These are phyloP conservation scores for Blastosporella zonata DNA, from an alignment of 1,284 basidiomycete genomes.

Conservation along the genomic window DNA sequence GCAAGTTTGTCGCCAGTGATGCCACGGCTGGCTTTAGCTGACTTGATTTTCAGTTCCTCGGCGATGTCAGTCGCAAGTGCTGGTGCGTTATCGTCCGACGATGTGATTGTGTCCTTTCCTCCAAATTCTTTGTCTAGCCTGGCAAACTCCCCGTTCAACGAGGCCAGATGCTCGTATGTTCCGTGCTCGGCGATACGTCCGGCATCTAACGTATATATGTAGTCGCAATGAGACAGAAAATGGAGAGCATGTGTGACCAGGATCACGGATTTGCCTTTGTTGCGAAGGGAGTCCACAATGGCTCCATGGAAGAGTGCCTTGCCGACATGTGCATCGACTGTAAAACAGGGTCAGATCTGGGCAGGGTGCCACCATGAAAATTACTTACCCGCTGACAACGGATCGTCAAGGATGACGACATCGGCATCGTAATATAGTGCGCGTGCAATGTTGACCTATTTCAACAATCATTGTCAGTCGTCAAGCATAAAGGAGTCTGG, in stretches of 20 bases:
- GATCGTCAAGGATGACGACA: conserved; percentile 71
- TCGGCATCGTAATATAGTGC: conserved; percentile 74
- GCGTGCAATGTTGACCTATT: conserved; percentile 66
- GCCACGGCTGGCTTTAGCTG: conserved; percentile 32
- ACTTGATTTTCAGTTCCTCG: conserved; percentile 40
- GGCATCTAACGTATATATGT: conserved; percentile 59
- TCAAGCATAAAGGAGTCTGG: background rate
- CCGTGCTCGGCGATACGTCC: conserved; percentile 66
- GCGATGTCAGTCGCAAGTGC: conserved; percentile 20
- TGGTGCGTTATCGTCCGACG: conserved; percentile 34
- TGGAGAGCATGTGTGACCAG: conserved; percentile 75
- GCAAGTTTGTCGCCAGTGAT: conserved; percentile 61
- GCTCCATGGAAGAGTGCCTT: conserved; percentile 67
- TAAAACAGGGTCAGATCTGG: background rate
- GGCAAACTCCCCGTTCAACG: conserved; percentile 54
- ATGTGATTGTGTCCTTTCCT: conserved; percentile 33
- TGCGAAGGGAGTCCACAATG: conserved; percentile 52
- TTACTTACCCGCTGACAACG: conserved; percentile 60
- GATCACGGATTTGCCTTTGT: conserved; percentile 61
- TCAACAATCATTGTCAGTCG: background rate
- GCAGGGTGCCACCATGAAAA: background rate
- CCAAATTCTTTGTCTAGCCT: conserved; percentile 66
- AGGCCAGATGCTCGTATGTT: conserved; percentile 56
- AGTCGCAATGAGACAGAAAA: conserved; percentile 66
- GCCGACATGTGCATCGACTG: conserved; percentile 71